Base-by-base conservation (phyloP, 495 filamentous ascomycete species). In the Talaromyces thailandensis region DNA sequence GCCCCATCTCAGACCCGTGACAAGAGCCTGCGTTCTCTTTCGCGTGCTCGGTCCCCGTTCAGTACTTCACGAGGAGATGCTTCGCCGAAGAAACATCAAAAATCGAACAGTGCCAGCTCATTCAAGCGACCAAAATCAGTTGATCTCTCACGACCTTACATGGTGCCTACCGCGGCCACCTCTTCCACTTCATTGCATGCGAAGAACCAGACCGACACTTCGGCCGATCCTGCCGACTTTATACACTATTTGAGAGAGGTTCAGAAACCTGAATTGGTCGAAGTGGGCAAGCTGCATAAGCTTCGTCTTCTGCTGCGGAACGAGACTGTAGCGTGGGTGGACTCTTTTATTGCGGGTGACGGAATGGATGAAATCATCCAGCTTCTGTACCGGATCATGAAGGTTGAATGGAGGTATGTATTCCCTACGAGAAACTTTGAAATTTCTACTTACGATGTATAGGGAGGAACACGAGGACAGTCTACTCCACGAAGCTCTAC, bases 401-500 rank as follows among this genome's bases (percentile, higher is more conserved):
- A 89, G 59, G 86, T 98, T 60, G 95, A 96, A 71, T 98, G 94
- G 94, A 88, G 93, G 90, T 93, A 82, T 68, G 87, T 78, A 50
- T 60, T n/a, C 25, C 12, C 57, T 48, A n/a, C 6, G n/a, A 60
- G 43, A 43, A 60, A 55, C 16, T 56, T 37, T 28, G 57, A 56
- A 52, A 23, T 7, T 58, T 12, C 24, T 61, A 43, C 70, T 71
- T 58, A 73, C 12, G 18, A n/a, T 32, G 37, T 45, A 60, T 64
- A 92, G 92, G 68, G 94, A 97, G 78, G 94, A 98, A 67, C 94
- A 98, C 69, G 94, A 98, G 74, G 94, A 98, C 69, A 85, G 84
- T 21, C 82, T 98, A 21, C 82, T 98, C 12, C 93, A 98, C 64
- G 94, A 98, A 73, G 88, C 89, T 25, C 77, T 98, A 32, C 85